Base-by-base conservation (phyloP, 2,329 filamentous ascomycete genomes). In the Sporothrix luriei region DNA sequence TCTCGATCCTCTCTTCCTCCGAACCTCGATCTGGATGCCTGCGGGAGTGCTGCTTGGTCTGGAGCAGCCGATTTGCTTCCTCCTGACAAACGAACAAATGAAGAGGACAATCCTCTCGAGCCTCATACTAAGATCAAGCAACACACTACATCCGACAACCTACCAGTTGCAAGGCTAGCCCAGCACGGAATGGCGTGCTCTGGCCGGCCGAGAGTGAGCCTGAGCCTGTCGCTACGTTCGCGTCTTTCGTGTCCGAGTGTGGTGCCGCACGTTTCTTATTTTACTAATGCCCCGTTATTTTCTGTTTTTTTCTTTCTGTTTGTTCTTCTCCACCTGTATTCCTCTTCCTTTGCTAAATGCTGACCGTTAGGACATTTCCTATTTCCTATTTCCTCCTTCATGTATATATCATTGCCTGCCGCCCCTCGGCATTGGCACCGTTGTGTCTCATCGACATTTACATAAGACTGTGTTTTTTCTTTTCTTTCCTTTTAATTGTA, bases 41-140 rank as follows among this genome's bases (percentile, higher is more conserved):
- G 29, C 29, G 33, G 33, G 33, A 33, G 9, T 33, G 7, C 33
- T 7, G 6, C 9, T 6, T 33, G 33, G 33, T 33, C 33, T 33
- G 33, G 33, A 33, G 33, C 33, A 33, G 33, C 4, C 21, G 21
- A 21, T 54, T 33, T 16, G 26, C 4, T 55, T 33, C 10, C 52
- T 59, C 33, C 57, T 62, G 57, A 62, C 57, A 62, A 62, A 62
- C 46, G 57, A 1, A 61, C 33, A 7, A 33, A n/a, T n/a, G n/a
- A n/a, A n/a, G n/a, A n/a, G 57, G 1, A 61, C 33, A 7, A 33
- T 33, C 29, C 33, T 33, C 33, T 33, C 33, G 33, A 33, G 33
- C 3, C 29, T 43, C 40, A 10, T 43, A 43, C 40, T 13, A 19
- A 21, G 48, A 51, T 9, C 48, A 16, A 51, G 7, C 16, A 33